These are phyloP conservation scores for Ophiostoma angusticollis DNA, from an alignment of 2,329 filamentous ascomycete species.

Conservation along the genomic window DNA sequence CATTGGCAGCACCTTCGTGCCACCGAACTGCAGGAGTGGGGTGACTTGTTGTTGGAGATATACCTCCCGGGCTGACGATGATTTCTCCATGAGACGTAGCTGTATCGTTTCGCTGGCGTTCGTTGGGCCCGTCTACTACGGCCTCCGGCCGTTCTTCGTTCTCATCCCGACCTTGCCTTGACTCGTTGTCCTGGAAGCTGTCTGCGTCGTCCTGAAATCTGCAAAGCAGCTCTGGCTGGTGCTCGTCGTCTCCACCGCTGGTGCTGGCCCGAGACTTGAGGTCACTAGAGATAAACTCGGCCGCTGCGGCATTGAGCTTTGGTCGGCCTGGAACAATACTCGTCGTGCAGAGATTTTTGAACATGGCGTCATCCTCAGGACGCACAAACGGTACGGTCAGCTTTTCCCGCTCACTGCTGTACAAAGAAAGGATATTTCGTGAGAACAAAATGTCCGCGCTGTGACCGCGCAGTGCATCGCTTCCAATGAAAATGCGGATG, in stretches of 20 bases:
- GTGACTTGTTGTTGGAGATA: slow-evolving; percentile 26
- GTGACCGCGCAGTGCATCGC: slow-evolving; percentile 71
- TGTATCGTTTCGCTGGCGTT: slow-evolving; percentile 7
- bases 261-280: slow-evolving; percentile 13
- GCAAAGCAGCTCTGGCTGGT: slow-evolving; percentile 2
- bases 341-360: slow-evolving; percentile 61
- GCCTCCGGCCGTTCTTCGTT: neutral
- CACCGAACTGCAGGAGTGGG: slow-evolving; percentile 23
- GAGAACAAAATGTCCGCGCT: slow-evolving; percentile 89
- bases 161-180: neutral
- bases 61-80: slow-evolving; percentile 19
- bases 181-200: neutral
- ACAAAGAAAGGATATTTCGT: slow-evolving; percentile 76
- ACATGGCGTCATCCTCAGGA: slow-evolving; percentile 72
- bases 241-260: slow-evolving; percentile 7
- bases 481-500: slow-evolving; percentile 82
- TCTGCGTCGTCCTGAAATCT: slow-evolving; percentile 4
- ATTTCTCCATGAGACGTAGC: slow-evolving; percentile 18
- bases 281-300: slow-evolving; percentile 28
- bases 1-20: slow-evolving; percentile 20
- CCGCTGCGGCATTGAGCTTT: slow-evolving; percentile 42
- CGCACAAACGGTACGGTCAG: slow-evolving; percentile 84
- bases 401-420: slow-evolving; percentile 75
- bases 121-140: neutral
- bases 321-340: slow-evolving; percentile 41